Conservation (phyloP, 305 asterid species). For the Solanum hybrid region DNA sequence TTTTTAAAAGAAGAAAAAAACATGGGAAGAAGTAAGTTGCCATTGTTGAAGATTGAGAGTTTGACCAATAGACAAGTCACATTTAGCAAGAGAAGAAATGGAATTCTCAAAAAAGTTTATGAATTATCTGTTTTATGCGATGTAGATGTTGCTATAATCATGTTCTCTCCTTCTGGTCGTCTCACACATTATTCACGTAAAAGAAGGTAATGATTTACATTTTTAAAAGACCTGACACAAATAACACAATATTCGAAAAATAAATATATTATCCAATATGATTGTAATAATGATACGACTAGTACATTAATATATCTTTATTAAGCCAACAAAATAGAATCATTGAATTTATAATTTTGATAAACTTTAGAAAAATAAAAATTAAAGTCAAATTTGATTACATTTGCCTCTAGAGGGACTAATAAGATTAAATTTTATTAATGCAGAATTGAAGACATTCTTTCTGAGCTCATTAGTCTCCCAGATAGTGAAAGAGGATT, state of each 20-base stretch:
- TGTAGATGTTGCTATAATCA: constrained; percentile 53
- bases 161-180: constrained; percentile 70
- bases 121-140: constrained; percentile 65
- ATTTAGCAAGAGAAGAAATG: constrained; percentile 64
- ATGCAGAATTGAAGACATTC: constrained; percentile 56
- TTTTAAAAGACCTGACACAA: neutral
- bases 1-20: neutral
- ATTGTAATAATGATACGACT: neutral
- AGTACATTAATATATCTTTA: neutral
- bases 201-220: constrained; percentile 30
- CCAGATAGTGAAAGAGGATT: constrained; percentile 64
- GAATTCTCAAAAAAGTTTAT: constrained; percentile 63
- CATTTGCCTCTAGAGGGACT: neutral
- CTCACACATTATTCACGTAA: constrained; percentile 74
- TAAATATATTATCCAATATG: neutral
- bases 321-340: too few species aligned
- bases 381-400: neutral
- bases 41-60: too few species aligned
- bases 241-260: too few species aligned
- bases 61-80: constrained; percentile 23
- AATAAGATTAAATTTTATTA: neutral
- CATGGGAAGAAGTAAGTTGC: too few species aligned
- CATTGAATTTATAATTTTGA: neutral
- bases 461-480: constrained; percentile 47
- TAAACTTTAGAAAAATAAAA: neutral